These are phyloP conservation scores for Colletotrichum sp. DNA, from an alignment of 2,329 filamentous ascomycete species.

Conservation along the genomic window DNA sequence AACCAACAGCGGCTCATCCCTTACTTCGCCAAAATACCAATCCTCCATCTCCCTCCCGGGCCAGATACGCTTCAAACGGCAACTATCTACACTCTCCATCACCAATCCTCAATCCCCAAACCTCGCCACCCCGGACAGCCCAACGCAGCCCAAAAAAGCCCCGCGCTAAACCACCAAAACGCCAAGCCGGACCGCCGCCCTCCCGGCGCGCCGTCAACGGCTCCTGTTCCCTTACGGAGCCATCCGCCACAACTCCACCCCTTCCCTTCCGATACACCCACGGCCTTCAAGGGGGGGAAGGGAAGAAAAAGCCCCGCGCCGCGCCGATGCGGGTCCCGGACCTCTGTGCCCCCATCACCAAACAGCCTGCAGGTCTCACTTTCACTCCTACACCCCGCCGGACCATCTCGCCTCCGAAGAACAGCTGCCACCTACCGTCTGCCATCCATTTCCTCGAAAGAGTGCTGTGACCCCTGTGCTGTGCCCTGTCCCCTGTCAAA, in stretches of 20 bases:
- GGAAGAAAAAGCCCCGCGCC: background rate
- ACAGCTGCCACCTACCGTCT: background rate
- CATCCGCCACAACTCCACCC: background rate
- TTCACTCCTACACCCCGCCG: background rate
- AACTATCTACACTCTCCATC: background rate
- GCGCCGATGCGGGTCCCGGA: background rate
- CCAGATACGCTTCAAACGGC: background rate
- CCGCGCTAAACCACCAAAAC: background rate
- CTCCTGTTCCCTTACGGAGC: background rate
- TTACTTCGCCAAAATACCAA: background rate
- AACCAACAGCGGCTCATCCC: background rate
- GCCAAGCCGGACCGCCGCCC: slow-evolving; percentile 10
- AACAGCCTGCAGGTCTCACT: background rate
- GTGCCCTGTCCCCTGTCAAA: background rate
- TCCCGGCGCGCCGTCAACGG: slow-evolving; percentile 1
- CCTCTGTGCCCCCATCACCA: background rate
- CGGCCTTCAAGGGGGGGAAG: background rate
- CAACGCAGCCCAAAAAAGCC: background rate
- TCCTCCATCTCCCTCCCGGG: background rate
- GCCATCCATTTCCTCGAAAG: background rate
- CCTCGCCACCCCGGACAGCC: background rate
- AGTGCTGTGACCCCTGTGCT: background rate
- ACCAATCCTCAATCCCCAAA: background rate
- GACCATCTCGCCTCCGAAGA: background rate
- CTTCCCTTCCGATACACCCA: background rate